Percentiles rank a stretch among this genome's conserved stretches.
These are phyloP conservation scores for Fusarium newnesense DNA, from an alignment of 2,329 filamentous ascomycete genomes.

Conservation along the genomic window DNA sequence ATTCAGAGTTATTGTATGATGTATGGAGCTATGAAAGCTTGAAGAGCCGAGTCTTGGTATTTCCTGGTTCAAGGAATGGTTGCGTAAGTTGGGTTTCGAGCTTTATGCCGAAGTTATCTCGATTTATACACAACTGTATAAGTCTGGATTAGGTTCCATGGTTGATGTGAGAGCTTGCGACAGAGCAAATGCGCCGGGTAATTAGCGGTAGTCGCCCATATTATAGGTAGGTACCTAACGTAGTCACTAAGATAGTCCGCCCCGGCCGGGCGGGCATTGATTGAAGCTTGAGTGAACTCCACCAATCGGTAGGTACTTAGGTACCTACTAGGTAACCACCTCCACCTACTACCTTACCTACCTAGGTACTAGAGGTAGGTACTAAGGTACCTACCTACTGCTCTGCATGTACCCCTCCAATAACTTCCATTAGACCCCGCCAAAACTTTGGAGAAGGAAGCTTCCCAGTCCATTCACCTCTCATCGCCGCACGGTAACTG, in stretches of 20 bases:
- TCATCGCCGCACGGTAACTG: constrained; percentile 13
- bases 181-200: constrained; percentile 43
- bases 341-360: too few relatives aligned
- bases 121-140: neutral
- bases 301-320: neutral
- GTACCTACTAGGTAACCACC: too few relatives aligned
- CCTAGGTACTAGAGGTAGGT: too few relatives aligned
- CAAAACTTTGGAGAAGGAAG: constrained; percentile 41
- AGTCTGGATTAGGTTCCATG: neutral
- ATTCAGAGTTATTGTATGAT: neutral
- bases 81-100: neutral
- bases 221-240: neutral
- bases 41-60: neutral
- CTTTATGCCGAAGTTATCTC: neutral
- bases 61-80: neutral
- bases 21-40: neutral
- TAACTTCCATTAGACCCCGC: constrained; percentile 42
- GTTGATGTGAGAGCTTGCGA: neutral
- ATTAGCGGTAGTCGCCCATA: constrained; percentile 37
- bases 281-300: neutral
- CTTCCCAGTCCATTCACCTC: constrained; percentile 5
- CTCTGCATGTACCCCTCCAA: constrained; percentile 48
- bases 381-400: neutral
- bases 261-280: neutral
- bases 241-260: neutral